Base-by-base conservation (phyloP, 345 rosid species). In the Citrus cavaleriei region DNA sequence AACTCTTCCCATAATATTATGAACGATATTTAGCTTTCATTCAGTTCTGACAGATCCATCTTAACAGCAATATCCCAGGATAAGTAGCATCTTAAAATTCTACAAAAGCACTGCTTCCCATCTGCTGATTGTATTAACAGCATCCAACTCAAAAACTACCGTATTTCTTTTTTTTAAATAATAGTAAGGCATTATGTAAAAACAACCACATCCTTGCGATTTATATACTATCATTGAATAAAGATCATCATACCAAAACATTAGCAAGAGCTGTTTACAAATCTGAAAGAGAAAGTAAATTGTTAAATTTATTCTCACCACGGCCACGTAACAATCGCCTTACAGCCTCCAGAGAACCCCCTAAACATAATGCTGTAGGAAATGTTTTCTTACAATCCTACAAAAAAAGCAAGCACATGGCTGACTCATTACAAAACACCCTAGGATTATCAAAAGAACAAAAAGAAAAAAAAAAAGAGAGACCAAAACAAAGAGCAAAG, bases 331-430 rank as follows among this genome's bases (percentile, higher is more conserved):
- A 61, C 76, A 84, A 83, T 25, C 90, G 82, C 85, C 87, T 84
- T 46, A 90, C 81, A 79, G 98, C 91, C 76, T 84, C 87, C 83
- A 93, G 76, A 70, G 98, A 91, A 76, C 98, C 98, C 46, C 98
- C 98, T 81, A 94, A 74, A 80, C 94, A 91, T 79, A 96, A 88
- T 49, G 99, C 91, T 1, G 88, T 78, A 3, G 97, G 98, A 85
- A 96, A 96, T 54, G 74, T 83, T 86, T 88, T 96, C 89, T 78
- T 93, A 81, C 98, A 94, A 82, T 96, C 99, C 99, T 96, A 67
- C 71, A 81, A 59, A 8, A 74, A 74, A 76, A 32, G 72, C 73
- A 78, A 78, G 81, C 10, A 37, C 24, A 64, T 54, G 16, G 51
- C 40, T 25, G 4, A 12, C 19, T 51, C 51, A 51, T 24, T 6